phyloP scores from a whole-genome alignment of 805 yeast genomes.

The Lachancea thermotolerans region DNA sequence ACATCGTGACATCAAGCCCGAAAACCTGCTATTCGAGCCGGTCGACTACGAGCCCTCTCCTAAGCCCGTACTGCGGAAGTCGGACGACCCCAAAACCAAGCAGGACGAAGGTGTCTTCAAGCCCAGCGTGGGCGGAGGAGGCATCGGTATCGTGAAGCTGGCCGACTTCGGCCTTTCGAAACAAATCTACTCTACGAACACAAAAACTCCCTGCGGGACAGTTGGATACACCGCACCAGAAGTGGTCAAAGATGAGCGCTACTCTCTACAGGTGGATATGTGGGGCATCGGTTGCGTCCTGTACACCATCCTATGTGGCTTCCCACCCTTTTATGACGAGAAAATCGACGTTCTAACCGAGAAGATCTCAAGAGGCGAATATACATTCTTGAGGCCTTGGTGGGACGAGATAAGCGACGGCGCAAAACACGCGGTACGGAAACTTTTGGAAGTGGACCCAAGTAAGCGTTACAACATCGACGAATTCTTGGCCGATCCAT shows the following conservation, averaged over 20 bases:
- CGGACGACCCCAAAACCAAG: conserved; percentile 64
- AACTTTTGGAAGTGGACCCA: conserved; percentile 65
- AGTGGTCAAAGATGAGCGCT: conserved; percentile 87
- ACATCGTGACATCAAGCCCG: conserved; percentile 81
- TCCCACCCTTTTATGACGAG: conserved; percentile 90
- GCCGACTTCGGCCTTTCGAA: conserved; percentile 96
- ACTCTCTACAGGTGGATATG: conserved; percentile 93
- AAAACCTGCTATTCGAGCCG: conserved; percentile 60
- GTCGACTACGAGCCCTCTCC: conserved; percentile 43
- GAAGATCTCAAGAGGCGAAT: conserved; percentile 67
- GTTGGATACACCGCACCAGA: conserved; percentile 99
- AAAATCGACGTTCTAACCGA: conserved; percentile 58
- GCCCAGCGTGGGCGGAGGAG: conserved; percentile 85
- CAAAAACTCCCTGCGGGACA: conserved; percentile 98
- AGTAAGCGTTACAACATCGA: conserved; percentile 59
- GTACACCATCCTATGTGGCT: conserved; percentile 90
- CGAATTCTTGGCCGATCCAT: conserved; percentile 63
- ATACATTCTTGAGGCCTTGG: conserved; percentile 75
- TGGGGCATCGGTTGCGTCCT: conserved; percentile 98
- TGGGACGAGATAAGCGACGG: conserved; percentile 76
- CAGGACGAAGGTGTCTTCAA: conserved; percentile 81
- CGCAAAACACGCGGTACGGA: conserved; percentile 62
- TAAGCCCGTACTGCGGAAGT: conserved; percentile 40
- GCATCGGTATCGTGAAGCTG: conserved; percentile 79
- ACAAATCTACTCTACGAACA: conserved; percentile 77